A percentile compares a stretch with the other conserved stretches of the same genome.
Evolutionary conservation across 139 green algal genomes (phyloP).

Genomic region (Picochlorum sp.): DNA sequence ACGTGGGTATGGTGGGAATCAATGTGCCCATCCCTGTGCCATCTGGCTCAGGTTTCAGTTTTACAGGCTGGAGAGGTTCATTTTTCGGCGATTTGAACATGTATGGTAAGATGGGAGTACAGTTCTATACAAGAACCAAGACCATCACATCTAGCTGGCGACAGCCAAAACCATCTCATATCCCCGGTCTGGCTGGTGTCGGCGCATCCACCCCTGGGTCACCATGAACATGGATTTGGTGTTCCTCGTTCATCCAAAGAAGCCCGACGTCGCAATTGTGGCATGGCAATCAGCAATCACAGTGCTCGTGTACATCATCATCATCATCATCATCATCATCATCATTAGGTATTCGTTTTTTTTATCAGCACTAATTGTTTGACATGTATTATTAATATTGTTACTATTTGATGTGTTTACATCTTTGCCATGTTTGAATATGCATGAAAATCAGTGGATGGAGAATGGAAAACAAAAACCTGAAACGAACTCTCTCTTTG

Average conservation of each 20-base stretch:
- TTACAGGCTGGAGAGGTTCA: conserved; percentile 87
- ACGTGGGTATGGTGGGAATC: conserved; percentile 79
- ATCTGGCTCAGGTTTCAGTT: conserved; percentile 83
- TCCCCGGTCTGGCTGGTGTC: conserved; percentile 29
- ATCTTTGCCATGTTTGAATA: too few relatives aligned
- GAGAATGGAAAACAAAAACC: too few relatives aligned
- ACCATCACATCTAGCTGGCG: conserved; percentile 85
- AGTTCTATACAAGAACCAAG: conserved; percentile 94
- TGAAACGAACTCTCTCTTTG: too few relatives aligned
- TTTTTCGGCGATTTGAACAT: conserved; percentile 86
- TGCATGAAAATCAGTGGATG: too few relatives aligned
- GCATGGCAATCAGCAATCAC: too few relatives aligned
- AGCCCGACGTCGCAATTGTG: too few relatives aligned
- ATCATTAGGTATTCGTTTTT: too few relatives aligned
- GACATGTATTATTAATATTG: too few relatives aligned
- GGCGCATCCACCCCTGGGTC: conserved; percentile 16
- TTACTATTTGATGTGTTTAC: too few relatives aligned
- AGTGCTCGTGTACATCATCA: background rate
- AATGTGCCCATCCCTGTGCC: conserved; percentile 96
- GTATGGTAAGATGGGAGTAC: conserved; percentile 76
- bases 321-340: background rate
- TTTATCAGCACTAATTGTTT: too few relatives aligned
- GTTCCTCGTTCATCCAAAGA: too few relatives aligned
- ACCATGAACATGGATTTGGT: background rate
- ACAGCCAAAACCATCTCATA: background rate